Evolutionary conservation across 805 yeast species (phyloP).

Genomic region (Zygosaccharomyces kombuchaensis): DNA sequence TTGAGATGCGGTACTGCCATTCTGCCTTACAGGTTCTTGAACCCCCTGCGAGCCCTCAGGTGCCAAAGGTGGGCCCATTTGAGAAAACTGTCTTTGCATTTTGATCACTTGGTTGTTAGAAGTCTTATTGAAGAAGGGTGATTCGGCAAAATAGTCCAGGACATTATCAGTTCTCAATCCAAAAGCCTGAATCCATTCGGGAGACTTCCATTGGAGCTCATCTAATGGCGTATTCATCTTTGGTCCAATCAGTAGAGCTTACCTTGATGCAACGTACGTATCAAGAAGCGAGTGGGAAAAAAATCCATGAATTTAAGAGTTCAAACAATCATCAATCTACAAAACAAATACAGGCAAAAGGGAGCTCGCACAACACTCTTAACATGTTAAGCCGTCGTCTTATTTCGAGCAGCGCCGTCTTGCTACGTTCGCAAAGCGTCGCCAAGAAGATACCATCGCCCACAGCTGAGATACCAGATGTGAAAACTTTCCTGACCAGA

Average conservation of each 20-base stretch:
- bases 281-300: background rate
- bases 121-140: slow-evolving; percentile 92
- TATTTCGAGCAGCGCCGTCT: slow-evolving; percentile 7
- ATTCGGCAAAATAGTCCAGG: slow-evolving; percentile 84
- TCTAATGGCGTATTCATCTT: slow-evolving; percentile 46
- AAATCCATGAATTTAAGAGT: background rate
- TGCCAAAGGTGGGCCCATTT: slow-evolving; percentile 11
- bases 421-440: slow-evolving; percentile 12
- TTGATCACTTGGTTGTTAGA: slow-evolving; percentile 91
- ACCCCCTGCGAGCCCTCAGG: slow-evolving; percentile 6
- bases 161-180: slow-evolving; percentile 88
- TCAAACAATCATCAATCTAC: background rate
- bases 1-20: slow-evolving; percentile 5
- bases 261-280: background rate
- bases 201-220: slow-evolving; percentile 94
- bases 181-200: slow-evolving; percentile 91
- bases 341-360: background rate
- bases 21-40: slow-evolving; percentile 1
- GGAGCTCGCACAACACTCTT: background rate
- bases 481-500: slow-evolving; percentile 61
- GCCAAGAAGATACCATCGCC: slow-evolving; percentile 42
- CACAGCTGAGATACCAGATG: slow-evolving; percentile 58
- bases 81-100: slow-evolving; percentile 84
- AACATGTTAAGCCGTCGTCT: slow-evolving; percentile 16
- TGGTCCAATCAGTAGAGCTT: background rate